A percentile compares a stretch with the other conserved stretches of the same genome.
phyloP scores from a whole-genome alignment of 2,329 filamentous ascomycete genomes.

The Aspergillus sp. region DNA sequence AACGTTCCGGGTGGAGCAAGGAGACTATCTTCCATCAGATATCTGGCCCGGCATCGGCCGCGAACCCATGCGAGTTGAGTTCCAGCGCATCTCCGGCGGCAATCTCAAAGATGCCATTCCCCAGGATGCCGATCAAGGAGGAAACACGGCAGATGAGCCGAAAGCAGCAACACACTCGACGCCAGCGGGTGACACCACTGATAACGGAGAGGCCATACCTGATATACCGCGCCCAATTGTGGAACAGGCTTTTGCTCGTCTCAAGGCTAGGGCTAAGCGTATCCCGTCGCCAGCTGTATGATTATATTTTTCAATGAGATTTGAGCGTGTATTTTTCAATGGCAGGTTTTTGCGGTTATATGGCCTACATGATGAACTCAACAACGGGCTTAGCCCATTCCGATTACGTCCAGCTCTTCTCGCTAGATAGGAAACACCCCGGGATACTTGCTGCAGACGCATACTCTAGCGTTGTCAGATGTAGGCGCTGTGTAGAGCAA shows the following conservation, averaged over 20 bases:
- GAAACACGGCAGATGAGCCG: slow-evolving; percentile 2
- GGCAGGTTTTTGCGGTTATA: background rate
- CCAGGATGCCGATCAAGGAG: slow-evolving; percentile 6
- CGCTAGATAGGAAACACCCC: slow-evolving; percentile 1
- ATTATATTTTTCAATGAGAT: background rate
- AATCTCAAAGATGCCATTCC: slow-evolving; percentile 19
- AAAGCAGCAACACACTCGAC: slow-evolving; percentile 4
- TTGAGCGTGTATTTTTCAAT: background rate
- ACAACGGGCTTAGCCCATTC: slow-evolving; percentile 19
- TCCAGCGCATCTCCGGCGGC: slow-evolving; percentile 29
- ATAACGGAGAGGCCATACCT: slow-evolving; percentile 33
- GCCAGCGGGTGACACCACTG: slow-evolving; percentile 7
- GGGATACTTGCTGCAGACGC: slow-evolving; percentile 10
- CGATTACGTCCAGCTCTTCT: slow-evolving; percentile 6
- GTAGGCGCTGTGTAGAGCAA: slow-evolving; percentile 20
- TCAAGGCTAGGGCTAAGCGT: slow-evolving; percentile 25
- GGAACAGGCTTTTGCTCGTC: slow-evolving; percentile 35
- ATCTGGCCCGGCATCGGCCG: slow-evolving; percentile 69
- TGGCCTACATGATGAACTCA: slow-evolving; percentile 28
- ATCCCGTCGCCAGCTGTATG: slow-evolving; percentile 6
- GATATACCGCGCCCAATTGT: slow-evolving; percentile 35
- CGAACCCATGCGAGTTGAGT: slow-evolving; percentile 44
- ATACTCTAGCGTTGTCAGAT: slow-evolving; percentile 24
- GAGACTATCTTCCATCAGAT: slow-evolving; percentile 78
- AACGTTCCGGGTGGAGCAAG: slow-evolving; percentile 70